These are phyloP conservation scores for Cymodocea nodosa DNA, from an alignment of 116 monocot genomes.

Conservation along the genomic window DNA sequence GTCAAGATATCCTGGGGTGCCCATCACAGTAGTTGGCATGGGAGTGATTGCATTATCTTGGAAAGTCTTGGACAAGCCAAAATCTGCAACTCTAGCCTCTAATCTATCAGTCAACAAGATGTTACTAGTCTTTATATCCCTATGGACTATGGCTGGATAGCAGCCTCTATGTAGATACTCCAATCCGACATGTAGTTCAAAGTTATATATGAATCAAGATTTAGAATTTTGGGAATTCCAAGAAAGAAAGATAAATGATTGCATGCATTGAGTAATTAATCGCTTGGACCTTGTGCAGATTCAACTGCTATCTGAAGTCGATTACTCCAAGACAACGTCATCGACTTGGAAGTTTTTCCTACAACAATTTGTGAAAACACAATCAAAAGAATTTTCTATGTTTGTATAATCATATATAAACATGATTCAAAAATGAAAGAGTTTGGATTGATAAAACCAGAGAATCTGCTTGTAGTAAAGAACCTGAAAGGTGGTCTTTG, in stretches of 20 bases:
- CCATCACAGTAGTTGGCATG: slow-evolving; percentile 7
- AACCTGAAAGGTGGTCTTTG: not conserved
- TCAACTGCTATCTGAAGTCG: slow-evolving; percentile 24
- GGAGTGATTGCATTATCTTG: slow-evolving; percentile 1
- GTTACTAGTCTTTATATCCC: slow-evolving; percentile 12
- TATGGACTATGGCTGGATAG: slow-evolving; percentile 10
- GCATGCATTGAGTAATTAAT: too few species aligned
- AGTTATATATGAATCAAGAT: not conserved
- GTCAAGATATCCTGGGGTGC: slow-evolving; percentile 13
- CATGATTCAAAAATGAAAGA: too few species aligned
- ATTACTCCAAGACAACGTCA: slow-evolving; percentile 16
- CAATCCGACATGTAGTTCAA: slow-evolving; percentile 3
- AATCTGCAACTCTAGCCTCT: slow-evolving; percentile 9
- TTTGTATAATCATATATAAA: too few species aligned
- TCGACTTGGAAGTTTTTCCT: slow-evolving; percentile 9
- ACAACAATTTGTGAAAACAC: not conserved
- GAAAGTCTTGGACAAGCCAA: slow-evolving; percentile 15
- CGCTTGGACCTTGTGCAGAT: slow-evolving; percentile 20
- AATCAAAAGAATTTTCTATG: too few species aligned
- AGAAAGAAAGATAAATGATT: not conserved
- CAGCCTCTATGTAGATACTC: slow-evolving; percentile 9
- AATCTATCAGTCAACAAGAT: slow-evolving; percentile 6
- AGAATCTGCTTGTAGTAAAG: too few species aligned
- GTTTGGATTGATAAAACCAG: too few species aligned
- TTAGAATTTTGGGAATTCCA: not conserved